Conservation (phyloP, 345 rosid species). For the Microthlaspi erraticum region DNA sequence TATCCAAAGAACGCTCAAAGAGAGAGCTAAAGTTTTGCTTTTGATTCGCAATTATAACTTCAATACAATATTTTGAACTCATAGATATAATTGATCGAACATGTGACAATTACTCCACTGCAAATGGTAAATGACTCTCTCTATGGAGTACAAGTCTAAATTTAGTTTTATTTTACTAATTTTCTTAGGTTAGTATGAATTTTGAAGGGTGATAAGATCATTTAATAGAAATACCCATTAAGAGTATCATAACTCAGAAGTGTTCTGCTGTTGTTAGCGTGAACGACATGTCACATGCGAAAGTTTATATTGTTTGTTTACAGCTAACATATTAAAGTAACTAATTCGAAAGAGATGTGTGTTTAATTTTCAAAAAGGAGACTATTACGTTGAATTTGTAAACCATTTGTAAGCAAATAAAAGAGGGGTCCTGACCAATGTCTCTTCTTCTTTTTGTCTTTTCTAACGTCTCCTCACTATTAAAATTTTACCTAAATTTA, state of each 20-base stretch:
- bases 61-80: not conserved
- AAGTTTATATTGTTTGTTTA: constrained; percentile 10
- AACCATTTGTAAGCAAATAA: constrained; percentile 2
- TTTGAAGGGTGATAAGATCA: too few relatives aligned
- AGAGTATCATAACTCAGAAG: too few relatives aligned
- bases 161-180: not conserved
- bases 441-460: constrained; percentile 36
- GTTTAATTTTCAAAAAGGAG: constrained; percentile 7
- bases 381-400: constrained; percentile 10
- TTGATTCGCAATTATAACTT: constrained; percentile 21
- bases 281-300: too few relatives aligned
- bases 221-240: too few relatives aligned
- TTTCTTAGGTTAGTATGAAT: not conserved
- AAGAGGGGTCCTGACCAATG: constrained; percentile 13
- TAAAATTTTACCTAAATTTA: not conserved
- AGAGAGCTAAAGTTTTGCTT: constrained; percentile 6
- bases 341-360: not conserved
- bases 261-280: too few relatives aligned
- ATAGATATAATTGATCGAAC: not conserved
- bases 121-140: not conserved
- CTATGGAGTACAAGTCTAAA: not conserved
- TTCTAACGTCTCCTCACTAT: constrained; percentile 34
- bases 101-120: constrained; percentile 4
- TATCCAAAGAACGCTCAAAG: constrained; percentile 11
- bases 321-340: constrained; percentile 22